A percentile compares a stretch with the other conserved stretches of the same genome.
phyloP scores from a whole-genome alignment of 805 yeast genomes.

The Candida vartiovaarae region DNA sequence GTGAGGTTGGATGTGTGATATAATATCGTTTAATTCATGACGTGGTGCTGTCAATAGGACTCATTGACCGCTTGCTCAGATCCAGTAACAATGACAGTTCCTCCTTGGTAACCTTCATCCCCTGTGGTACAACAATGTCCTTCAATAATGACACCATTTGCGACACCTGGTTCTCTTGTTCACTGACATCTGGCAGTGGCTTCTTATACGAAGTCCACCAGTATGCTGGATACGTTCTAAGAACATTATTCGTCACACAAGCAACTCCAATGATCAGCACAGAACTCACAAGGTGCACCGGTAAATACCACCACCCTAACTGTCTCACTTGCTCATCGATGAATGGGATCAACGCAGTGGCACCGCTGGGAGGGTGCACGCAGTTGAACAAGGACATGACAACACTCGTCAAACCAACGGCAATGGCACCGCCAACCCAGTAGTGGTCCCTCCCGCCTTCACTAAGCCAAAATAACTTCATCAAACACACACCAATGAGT shows the following conservation, averaged over 20 bases:
- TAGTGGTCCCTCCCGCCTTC: constrained; percentile 36
- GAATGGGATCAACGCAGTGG: constrained; percentile 54
- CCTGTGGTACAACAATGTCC: too few relatives aligned
- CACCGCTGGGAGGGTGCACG: constrained; percentile 71
- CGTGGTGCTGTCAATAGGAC: too few relatives aligned
- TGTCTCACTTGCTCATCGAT: constrained; percentile 36
- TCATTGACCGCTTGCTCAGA: too few relatives aligned
- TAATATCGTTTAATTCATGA: not conserved
- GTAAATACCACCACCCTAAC: constrained; percentile 64
- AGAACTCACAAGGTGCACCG: constrained; percentile 44
- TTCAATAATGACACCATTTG: too few relatives aligned
- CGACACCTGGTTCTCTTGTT: too few relatives aligned
- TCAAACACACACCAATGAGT: constrained; percentile 45
- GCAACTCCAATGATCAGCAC: constrained; percentile 44
- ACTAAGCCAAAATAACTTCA: constrained; percentile 45
- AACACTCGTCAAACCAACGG: constrained; percentile 48
- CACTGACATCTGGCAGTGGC: not conserved
- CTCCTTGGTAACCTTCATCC: too few relatives aligned
- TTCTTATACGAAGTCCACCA: constrained; percentile 44
- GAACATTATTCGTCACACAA: constrained; percentile 44
- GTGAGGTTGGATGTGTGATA: constrained; percentile 26
- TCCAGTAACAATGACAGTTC: too few relatives aligned
- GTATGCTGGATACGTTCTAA: constrained; percentile 45
- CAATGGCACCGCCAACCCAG: constrained; percentile 52
- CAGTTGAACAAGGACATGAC: constrained; percentile 46